Base-by-base conservation (phyloP, 495 filamentous ascomycete genomes). In the Hyaloscypha bicolor region DNA sequence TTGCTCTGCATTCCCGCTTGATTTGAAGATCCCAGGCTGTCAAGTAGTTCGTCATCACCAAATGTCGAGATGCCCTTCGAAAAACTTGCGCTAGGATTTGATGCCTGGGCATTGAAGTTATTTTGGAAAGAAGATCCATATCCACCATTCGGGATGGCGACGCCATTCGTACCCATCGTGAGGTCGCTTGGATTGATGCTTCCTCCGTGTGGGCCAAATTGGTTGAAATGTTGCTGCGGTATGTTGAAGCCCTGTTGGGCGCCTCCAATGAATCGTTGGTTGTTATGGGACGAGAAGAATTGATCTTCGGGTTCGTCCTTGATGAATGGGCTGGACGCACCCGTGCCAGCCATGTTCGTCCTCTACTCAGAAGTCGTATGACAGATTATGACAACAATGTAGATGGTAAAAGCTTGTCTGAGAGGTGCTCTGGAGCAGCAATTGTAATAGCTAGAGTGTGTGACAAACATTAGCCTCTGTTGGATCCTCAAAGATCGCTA, bases 111-210 rank as follows among this genome's bases (percentile, higher is more conserved):
- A 31, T 30, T 60, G 52, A 64, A 70, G 55, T 71, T 71, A 35
- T 71, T 72, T 48, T 74, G 72, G 39, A 60, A 71, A 6, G 70
- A 71, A 19, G 65, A 55, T 25, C 66, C 68, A 42, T 62, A 71
- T n/a, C 52, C 60, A 42, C 68, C 69, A 63, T 71, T 71, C 5
- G 69, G 63, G 16, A 71, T 72, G n/a, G 70, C 52, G 9, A 70
- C 63, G 33, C 75, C 73, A 58, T 73, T 75, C 22, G 76, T 79
- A 35, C 77, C 77, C 87, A 94, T 92, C 62, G 88, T 87, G 65
- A 99, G 82, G 56, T 95, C 92, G 55, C 90, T 94, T 3, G 95
- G 95, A 72, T 97, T 92, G 68, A 97, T 88, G 74, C 86, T 87
- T 33, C 81, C 84, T 65, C 84, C 85, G 69, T 86, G 84, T 62